A percentile compares a stretch with the other conserved stretches of the same genome.
These are phyloP conservation scores for Aspergillus pseudoviridinutans DNA, from an alignment of 2,329 filamentous ascomycete species.

Conservation along the genomic window DNA sequence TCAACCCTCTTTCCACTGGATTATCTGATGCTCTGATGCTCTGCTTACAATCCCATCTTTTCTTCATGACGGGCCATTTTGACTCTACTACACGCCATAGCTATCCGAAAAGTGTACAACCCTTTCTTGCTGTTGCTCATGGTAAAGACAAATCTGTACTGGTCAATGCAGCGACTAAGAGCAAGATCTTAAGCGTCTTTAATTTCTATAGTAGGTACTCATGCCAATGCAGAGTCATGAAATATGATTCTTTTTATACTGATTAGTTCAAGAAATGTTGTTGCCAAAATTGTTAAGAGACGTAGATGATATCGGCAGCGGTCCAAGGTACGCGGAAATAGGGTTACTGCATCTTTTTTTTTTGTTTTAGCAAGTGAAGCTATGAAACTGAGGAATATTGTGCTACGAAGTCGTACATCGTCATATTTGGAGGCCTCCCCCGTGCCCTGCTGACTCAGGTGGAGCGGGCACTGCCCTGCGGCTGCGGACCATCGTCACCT, in stretches of 20 bases:
- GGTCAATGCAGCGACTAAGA: neutral
- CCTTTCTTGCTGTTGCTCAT: neutral
- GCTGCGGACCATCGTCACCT: conserved; percentile 16
- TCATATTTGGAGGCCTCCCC: conserved; percentile 3
- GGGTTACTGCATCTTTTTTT: neutral
- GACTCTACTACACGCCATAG: neutral
- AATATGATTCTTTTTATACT: conserved; percentile 8
- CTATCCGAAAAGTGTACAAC: neutral
- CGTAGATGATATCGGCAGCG: neutral
- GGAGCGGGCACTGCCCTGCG: conserved; percentile 11
- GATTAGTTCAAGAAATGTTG: neutral
- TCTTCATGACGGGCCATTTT: neutral
- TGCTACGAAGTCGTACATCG: neutral
- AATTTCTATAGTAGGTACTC: neutral
- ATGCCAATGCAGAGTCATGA: neutral
- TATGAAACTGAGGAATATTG: neutral
- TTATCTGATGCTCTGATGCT: neutral
- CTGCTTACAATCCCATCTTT: neutral
- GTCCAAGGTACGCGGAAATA: neutral
- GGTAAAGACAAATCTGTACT: neutral
- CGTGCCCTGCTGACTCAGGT: conserved; percentile 13
- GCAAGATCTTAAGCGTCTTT: neutral
- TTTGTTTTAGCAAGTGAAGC: neutral
- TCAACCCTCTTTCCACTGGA: neutral
- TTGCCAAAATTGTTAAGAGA: neutral